Conservation (phyloP, 129 eudicot species). For the Apium graveolens region DNA sequence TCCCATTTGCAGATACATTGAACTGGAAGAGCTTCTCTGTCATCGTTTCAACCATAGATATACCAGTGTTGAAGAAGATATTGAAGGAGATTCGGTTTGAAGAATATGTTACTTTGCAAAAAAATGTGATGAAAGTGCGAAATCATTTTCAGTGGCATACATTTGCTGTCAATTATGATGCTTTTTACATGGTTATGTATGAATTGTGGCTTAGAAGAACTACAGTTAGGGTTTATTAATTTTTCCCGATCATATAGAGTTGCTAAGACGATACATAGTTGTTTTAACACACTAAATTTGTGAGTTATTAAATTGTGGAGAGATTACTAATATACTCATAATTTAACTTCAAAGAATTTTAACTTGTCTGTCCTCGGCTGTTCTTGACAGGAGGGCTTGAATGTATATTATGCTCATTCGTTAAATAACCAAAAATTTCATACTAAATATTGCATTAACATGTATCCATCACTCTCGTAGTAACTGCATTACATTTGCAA, state of each 20-base stretch:
- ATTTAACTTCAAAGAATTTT: no score
- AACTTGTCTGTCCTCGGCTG: no score
- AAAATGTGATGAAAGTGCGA: constrained; percentile 61
- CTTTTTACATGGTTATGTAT: constrained; percentile 75
- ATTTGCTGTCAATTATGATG: constrained; percentile 62
- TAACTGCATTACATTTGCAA: not conserved
- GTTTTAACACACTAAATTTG: not conserved
- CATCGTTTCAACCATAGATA: constrained; percentile 51
- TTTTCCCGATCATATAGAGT: not conserved
- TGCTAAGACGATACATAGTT: not conserved
- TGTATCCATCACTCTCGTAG: not conserved
- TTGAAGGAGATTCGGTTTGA: constrained; percentile 30
- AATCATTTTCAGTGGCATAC: constrained; percentile 79
- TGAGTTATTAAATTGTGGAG: not conserved
- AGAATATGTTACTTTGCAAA: constrained; percentile 40
- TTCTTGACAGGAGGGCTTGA: not conserved
- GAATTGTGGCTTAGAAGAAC: constrained; percentile 82
- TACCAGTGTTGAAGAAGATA: constrained; percentile 50
- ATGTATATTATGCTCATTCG: no score
- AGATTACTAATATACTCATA: no score
- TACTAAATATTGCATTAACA: not conserved
- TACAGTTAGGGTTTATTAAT: constrained; percentile 30
- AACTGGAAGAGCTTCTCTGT: constrained; percentile 72
- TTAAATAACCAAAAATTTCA: not conserved
- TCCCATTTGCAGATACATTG: constrained; percentile 67